These are phyloP conservation scores for Thecaphora thlaspeos DNA, from an alignment of 1,284 basidiomycete species.

Conservation along the genomic window DNA sequence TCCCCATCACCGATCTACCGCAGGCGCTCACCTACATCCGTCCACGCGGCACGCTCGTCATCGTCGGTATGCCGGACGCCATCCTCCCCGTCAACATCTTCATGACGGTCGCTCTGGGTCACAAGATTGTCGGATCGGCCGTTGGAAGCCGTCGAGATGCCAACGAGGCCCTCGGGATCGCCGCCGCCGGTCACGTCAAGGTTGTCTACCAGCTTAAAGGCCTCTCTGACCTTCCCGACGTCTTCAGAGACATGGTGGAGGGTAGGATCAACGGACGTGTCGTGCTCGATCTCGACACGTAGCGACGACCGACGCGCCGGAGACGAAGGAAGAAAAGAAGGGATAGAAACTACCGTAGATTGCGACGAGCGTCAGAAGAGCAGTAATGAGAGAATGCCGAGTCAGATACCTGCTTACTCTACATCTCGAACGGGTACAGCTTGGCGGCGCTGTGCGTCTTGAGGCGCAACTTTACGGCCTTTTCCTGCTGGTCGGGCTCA, in stretches of 20 bases:
- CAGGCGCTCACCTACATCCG: slow-evolving; percentile 64
- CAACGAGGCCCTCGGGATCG: slow-evolving; percentile 66
- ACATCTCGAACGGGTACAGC: slow-evolving; percentile 58
- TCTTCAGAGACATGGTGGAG: slow-evolving; percentile 64
- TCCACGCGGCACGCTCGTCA: slow-evolving; percentile 71
- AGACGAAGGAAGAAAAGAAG: no score
- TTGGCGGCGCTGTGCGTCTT: slow-evolving; percentile 1
- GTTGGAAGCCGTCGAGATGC: slow-evolving; percentile 63
- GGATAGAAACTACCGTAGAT: no score
- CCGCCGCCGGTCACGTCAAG: slow-evolving; percentile 69
- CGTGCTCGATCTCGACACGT: slow-evolving; percentile 63
- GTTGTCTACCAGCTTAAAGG: slow-evolving; percentile 64
- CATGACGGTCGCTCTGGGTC: slow-evolving; percentile 63
- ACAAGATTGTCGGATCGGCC: slow-evolving; percentile 72
- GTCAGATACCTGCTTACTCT: no score
- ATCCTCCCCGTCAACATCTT: slow-evolving; percentile 71
- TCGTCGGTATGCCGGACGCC: slow-evolving; percentile 69
- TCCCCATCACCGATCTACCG: not conserved
- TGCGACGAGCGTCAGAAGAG: no score
- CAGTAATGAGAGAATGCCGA: no score
- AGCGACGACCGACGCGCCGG: no score
- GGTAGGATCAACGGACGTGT: slow-evolving; percentile 68
- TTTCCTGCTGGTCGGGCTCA: not conserved
- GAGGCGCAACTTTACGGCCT: not conserved
- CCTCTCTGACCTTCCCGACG: slow-evolving; percentile 63